Percentiles rank a stretch among this genome's conserved stretches.
Conservation (phyloP, 148 eudicot genomes). For the Amaranthus cruentus region DNA sequence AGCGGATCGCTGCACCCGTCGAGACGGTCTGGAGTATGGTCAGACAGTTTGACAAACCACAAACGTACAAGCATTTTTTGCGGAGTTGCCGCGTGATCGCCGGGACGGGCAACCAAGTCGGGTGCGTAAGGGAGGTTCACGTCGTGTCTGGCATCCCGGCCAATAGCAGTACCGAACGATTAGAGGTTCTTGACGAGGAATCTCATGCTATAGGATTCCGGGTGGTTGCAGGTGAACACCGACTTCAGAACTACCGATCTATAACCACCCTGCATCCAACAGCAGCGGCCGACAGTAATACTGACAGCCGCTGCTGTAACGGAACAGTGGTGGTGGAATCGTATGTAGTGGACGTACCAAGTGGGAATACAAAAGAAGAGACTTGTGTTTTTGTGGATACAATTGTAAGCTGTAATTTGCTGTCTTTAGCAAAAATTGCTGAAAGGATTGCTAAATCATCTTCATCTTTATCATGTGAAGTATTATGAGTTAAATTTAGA, state of each 20-base stretch:
- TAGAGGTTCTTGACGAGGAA: slow-evolving; percentile 77
- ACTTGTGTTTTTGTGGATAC: slow-evolving; percentile 72
- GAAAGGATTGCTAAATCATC: slow-evolving; percentile 37
- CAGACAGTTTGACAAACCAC: slow-evolving; percentile 72
- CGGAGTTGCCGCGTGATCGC: slow-evolving; percentile 54
- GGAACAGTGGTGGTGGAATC: slow-evolving; percentile 82
- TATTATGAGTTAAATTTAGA: slow-evolving; percentile 6
- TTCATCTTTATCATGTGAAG: slow-evolving; percentile 22
- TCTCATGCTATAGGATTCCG: slow-evolving; percentile 59
- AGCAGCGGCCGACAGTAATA: background rate
- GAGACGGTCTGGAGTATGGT: slow-evolving; percentile 57
- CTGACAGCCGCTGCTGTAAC: slow-evolving; percentile 1
- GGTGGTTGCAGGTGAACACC: slow-evolving; percentile 74
- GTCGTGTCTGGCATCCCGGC: slow-evolving; percentile 89
- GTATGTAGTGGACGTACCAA: slow-evolving; percentile 74
- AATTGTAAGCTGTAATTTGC: slow-evolving; percentile 65
- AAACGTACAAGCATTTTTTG: slow-evolving; percentile 70
- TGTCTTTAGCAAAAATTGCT: slow-evolving; percentile 55
- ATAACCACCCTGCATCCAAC: slow-evolving; percentile 62
- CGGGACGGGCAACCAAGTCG: slow-evolving; percentile 53
- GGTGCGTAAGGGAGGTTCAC: slow-evolving; percentile 61
- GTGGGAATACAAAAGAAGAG: slow-evolving; percentile 73
- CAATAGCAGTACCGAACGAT: slow-evolving; percentile 61
- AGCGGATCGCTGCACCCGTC: slow-evolving; percentile 47
- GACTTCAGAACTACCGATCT: slow-evolving; percentile 67